Conservation (phyloP, 2,329 filamentous ascomycete genomes). For the Clathrospora elynae region DNA sequence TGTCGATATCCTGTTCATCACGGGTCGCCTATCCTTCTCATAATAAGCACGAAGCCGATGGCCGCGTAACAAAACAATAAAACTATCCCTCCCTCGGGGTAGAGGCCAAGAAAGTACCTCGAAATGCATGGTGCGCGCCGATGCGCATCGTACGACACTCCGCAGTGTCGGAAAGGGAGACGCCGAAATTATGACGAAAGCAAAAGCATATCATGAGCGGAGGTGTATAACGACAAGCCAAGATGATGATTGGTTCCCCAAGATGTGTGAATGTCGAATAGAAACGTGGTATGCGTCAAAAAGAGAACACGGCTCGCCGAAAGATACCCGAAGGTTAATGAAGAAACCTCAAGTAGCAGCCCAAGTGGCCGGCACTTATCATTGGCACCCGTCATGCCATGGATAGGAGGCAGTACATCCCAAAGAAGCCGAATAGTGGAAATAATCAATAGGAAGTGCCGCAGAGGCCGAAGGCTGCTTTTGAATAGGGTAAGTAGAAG, state of each 20-base stretch:
- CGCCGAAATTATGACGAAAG: not conserved
- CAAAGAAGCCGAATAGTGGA: slow-evolving; percentile 17
- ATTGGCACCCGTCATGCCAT: slow-evolving; percentile 31
- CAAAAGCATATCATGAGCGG: slow-evolving; percentile 6
- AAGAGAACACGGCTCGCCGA: slow-evolving; percentile 7
- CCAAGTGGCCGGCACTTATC: slow-evolving; percentile 26
- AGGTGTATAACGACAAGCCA: slow-evolving; percentile 6
- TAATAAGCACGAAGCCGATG: slow-evolving; percentile 3
- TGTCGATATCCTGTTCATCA: slow-evolving; percentile 1
- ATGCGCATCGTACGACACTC: not conserved
- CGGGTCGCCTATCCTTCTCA: slow-evolving; percentile 2
- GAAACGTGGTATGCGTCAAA: slow-evolving; percentile 4
- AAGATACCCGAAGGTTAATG: slow-evolving; percentile 27
- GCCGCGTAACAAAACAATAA: slow-evolving; percentile 14
- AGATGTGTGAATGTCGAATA: slow-evolving; percentile 9
- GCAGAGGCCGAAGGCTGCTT: slow-evolving; percentile 24
- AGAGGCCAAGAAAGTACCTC: slow-evolving; percentile 2
- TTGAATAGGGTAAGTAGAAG: slow-evolving; percentile 21
- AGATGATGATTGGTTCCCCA: slow-evolving; percentile 1
- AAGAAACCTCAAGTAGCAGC: slow-evolving; percentile 17
- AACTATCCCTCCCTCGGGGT: slow-evolving; percentile 6
- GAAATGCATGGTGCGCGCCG: slow-evolving; percentile 1
- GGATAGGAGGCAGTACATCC: slow-evolving; percentile 25
- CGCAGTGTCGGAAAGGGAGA: not conserved
- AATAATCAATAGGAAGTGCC: slow-evolving; percentile 19